Evolutionary conservation across 805 yeast genomes (phyloP), one percentile per base, ranked within the genome.

Genomic region (Yamadazyma tumulicola): DNA sequence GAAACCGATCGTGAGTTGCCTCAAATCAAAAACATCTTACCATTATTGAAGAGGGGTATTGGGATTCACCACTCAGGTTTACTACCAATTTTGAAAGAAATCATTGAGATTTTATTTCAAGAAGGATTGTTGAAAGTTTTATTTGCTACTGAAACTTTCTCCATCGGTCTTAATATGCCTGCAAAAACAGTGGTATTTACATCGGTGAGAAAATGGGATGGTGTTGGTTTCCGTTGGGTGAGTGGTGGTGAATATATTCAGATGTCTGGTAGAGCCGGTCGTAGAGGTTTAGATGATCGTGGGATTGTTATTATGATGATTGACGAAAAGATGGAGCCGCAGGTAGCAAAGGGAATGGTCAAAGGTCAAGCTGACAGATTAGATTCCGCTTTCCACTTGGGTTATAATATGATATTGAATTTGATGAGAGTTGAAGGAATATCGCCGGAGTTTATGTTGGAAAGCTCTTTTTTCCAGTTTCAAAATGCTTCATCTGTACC

Each of bases 221-320:
- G 98, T 50, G 79, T 77, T 43, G 95, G 91, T 13, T 88, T 91
- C 72, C 80, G 99, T 64, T 93, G 98, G 98, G 97, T 93, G 20
- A 85, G 96, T 37, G 98, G 98, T 40, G 99, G 99, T 69, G 99
- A 93, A 65, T 93, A 93, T 63, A 93, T 93, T 55, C 99, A 93
- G 67, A 93, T 93, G 99, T 86, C 96, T 29, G 99, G 99, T 7
- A 80, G 98, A 62, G 98, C 98, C 14, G 98, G 98, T 50, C 89
- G 98, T 72, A 85, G 98, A 74, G 99, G 99, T 55, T 75, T 93
- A 49, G 99, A 93, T 73, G 98, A 93, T 59, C 83, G 98, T 59
- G 99, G 99, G 66, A 88, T 93, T 60, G 99, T 93, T 32, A 93
- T 93, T 47, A 85, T 93, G 93, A 93, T 93, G 99, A 88, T 93